Percentiles rank a stretch among this genome's conserved stretches.
These are phyloP conservation scores for Globisporangium spinosum DNA, from an alignment of 352 stramenopile genomes.

Conservation along the genomic window DNA sequence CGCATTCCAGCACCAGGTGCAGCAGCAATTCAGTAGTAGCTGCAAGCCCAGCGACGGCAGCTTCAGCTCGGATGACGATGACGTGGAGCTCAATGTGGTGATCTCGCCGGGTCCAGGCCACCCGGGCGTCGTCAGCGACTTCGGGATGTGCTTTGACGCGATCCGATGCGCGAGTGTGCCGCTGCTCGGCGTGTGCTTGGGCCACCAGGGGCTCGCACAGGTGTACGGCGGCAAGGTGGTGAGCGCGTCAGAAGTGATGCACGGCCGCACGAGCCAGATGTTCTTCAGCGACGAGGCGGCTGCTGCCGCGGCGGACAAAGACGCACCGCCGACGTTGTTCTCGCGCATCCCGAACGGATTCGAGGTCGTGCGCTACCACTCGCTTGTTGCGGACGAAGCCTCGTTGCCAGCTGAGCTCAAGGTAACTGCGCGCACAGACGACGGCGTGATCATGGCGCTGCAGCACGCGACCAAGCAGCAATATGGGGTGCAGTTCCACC, in stretches of 20 bases:
- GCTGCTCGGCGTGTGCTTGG: conserved; percentile 96
- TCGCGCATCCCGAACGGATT: conserved; percentile 63
- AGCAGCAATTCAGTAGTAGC: conserved; percentile 16
- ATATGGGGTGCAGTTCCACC: conserved; percentile 97
- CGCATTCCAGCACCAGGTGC: conserved; percentile 43
- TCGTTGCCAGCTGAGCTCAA: conserved; percentile 43
- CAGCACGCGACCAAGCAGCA: conserved; percentile 80
- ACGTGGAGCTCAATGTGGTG: conserved; percentile 74
- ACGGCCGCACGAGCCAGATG: conserved; percentile 90
- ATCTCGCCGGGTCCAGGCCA: conserved; percentile 91
- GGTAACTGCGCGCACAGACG: conserved; percentile 61
- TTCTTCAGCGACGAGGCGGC: conserved; percentile 25
- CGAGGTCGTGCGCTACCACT: conserved; percentile 96
- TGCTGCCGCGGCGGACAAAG: neutral
- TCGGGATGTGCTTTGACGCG: conserved; percentile 87
- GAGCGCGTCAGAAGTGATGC: conserved; percentile 88
- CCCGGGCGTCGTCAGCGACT: conserved; percentile 67
- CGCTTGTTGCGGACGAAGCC: conserved; percentile 77
- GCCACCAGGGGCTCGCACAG: conserved; percentile 93
- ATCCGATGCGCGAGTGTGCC: conserved; percentile 64
- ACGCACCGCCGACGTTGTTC: conserved; percentile 37
- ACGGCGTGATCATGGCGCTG: conserved; percentile 89
- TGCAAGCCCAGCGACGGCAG: neutral
- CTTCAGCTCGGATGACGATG: conserved; percentile 11
- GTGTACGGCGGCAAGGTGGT: conserved; percentile 85